phyloP scores from a whole-genome alignment of 306 rosid species.

The Vigna nakashimae region DNA sequence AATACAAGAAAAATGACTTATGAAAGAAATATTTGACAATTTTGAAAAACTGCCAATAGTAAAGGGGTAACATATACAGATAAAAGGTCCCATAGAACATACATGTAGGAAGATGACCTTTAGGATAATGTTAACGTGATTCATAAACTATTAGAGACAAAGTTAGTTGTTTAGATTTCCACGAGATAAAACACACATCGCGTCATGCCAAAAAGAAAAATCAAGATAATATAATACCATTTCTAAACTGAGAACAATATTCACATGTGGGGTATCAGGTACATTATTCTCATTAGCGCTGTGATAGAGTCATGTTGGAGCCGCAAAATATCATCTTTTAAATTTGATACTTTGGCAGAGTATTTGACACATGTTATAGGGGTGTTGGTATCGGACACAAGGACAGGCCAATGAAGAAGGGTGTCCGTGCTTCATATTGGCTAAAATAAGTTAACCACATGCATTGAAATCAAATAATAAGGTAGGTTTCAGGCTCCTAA shows the following conservation, averaged over 20 bases:
- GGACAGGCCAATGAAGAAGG: no score
- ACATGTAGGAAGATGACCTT: conserved; percentile 4
- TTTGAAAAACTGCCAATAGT: conserved; percentile 1
- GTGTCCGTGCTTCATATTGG: no score
- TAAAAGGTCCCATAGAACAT: conserved; percentile 10
- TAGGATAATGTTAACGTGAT: background rate
- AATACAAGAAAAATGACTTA: conserved; percentile 18
- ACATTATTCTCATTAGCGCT: background rate
- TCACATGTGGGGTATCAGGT: conserved; percentile 12
- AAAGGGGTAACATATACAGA: conserved; percentile 30
- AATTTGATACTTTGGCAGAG: no score
- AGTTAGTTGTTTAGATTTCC: background rate
- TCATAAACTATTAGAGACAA: conserved; percentile 21
- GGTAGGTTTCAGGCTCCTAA: conserved; percentile 26
- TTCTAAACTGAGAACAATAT: conserved; percentile 7
- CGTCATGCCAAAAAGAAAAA: conserved; percentile 13
- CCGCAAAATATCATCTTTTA: no score
- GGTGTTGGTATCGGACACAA: no score
- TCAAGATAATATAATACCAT: conserved; percentile 10
- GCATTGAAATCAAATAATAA: conserved; percentile 9
- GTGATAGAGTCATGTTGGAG: no score
- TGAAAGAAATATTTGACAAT: conserved; percentile 17
- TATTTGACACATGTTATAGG: no score
- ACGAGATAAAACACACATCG: background rate
- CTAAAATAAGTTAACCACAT: background rate